A percentile compares a stretch with the other conserved stretches of the same genome.
Evolutionary conservation across 495 filamentous ascomycete genomes (phyloP).

Genomic region (Wilcoxina mikolae): DNA sequence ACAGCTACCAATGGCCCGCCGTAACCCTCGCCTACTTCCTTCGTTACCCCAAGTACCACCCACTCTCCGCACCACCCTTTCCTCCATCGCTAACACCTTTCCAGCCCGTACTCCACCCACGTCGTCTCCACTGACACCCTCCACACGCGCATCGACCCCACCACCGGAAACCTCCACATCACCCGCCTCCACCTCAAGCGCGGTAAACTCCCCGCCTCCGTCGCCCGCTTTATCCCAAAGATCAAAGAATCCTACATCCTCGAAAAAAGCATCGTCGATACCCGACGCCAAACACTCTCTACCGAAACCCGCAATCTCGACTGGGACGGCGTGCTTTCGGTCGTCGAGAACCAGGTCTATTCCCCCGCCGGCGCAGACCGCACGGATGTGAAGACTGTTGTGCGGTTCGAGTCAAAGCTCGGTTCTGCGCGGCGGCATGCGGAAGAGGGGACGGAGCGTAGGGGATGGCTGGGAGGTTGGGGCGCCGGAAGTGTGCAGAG

Average conservation of each 20-base stretch:
- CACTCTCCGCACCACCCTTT: neutral
- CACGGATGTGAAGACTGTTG: conserved; percentile 69
- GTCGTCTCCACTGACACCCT: conserved; percentile 95
- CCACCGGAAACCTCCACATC: conserved; percentile 68
- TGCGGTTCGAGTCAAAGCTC: conserved; percentile 71
- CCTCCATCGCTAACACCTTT: conserved; percentile 7
- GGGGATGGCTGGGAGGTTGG: conserved; percentile 54
- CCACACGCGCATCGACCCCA: conserved; percentile 63
- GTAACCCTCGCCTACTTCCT: conserved; percentile 98
- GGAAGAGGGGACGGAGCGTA: conserved; percentile 44
- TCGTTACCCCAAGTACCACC: conserved; percentile 66
- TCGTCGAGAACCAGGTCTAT: conserved; percentile 72
- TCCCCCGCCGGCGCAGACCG: conserved; percentile 40
- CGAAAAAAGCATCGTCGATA: conserved; percentile 78
- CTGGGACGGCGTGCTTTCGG: conserved; percentile 81
- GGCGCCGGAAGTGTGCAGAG: conserved; percentile 69
- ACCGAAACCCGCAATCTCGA: conserved; percentile 75
- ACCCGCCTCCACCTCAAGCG: conserved; percentile 86
- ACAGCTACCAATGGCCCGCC: conserved; percentile 33
- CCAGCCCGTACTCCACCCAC: conserved; percentile 69
- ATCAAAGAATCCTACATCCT: conserved; percentile 65
- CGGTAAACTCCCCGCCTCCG: conserved; percentile 64
- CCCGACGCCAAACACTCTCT: conserved; percentile 74
- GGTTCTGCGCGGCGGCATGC: conserved; percentile 12
- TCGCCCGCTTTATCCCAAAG: conserved; percentile 53